These are phyloP conservation scores for Carnegiea gigantea DNA, from an alignment of 179 eudicot genomes.

Conservation along the genomic window DNA sequence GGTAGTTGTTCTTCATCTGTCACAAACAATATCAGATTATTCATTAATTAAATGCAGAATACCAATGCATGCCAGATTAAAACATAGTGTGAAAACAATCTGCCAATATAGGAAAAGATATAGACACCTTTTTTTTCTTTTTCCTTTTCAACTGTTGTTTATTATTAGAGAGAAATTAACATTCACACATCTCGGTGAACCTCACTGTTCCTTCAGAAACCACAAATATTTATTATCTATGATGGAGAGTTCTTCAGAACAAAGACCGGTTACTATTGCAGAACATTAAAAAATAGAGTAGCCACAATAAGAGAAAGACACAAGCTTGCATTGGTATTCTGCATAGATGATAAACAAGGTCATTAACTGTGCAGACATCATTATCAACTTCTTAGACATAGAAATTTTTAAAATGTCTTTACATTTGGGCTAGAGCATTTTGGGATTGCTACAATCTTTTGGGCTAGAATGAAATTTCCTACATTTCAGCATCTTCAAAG, in stretches of 20 bases:
- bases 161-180: no score
- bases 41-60: slow-evolving; percentile 1
- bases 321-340: no score
- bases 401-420: background rate
- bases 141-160: no score
- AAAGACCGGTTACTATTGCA: background rate
- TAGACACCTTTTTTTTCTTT: no score
- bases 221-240: background rate
- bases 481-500: background rate
- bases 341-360: background rate
- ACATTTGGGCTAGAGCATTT: background rate
- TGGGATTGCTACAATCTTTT: background rate
- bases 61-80: background rate
- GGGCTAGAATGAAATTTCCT: background rate
- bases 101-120: background rate
- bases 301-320: no score
- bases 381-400: background rate
- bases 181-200: no score
- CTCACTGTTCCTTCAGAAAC: background rate
- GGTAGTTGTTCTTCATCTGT: slow-evolving; percentile 69
- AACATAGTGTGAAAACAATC: background rate
- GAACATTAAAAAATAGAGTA: no score
- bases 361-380: background rate
- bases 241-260: background rate
- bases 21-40: slow-evolving; percentile 24